Evolutionary conservation across 2,329 filamentous ascomycete genomes (phyloP).

Genomic region (Colletotrichum sansevieriae): DNA sequence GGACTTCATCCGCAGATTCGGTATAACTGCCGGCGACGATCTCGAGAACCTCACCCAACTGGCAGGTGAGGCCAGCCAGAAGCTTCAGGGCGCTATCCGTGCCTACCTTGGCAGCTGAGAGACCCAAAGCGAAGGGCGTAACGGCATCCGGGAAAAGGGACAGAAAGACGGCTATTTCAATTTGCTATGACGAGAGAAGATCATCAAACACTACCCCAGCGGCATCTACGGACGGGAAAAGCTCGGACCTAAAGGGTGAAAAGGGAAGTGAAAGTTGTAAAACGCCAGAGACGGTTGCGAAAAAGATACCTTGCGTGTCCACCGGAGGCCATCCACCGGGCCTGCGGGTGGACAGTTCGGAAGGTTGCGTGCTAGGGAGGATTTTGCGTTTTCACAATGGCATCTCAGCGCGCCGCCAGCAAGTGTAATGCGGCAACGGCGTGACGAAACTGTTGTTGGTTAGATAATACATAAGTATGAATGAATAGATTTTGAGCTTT

Average conservation of each 20-base stretch:
- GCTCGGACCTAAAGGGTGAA: neutral
- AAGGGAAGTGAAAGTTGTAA: slow-evolving; percentile 11
- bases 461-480: slow-evolving; percentile 35
- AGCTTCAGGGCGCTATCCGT: slow-evolving; percentile 82
- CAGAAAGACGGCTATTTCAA: neutral
- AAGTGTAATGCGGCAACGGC: slow-evolving; percentile 32
- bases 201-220: slow-evolving; percentile 8
- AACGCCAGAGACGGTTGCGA: slow-evolving; percentile 15
- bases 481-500: slow-evolving; percentile 37
- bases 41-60: slow-evolving; percentile 88
- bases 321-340: slow-evolving; percentile 15
- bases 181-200: slow-evolving; percentile 25
- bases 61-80: slow-evolving; percentile 86
- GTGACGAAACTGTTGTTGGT: slow-evolving; percentile 35
- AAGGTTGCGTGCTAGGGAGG: slow-evolving; percentile 12
- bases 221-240: neutral
- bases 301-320: slow-evolving; percentile 25
- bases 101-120: slow-evolving; percentile 72
- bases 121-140: slow-evolving; percentile 11
- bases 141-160: slow-evolving; percentile 14
- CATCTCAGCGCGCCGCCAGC: slow-evolving; percentile 27
- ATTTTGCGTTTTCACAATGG: slow-evolving; percentile 3
- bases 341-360: slow-evolving; percentile 21
- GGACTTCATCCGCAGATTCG: slow-evolving; percentile 95
- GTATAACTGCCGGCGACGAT: slow-evolving; percentile 95